Evolutionary conservation across 2,329 filamentous ascomycete genomes (phyloP).

Genomic region (Colletotrichum tanaceti): DNA sequence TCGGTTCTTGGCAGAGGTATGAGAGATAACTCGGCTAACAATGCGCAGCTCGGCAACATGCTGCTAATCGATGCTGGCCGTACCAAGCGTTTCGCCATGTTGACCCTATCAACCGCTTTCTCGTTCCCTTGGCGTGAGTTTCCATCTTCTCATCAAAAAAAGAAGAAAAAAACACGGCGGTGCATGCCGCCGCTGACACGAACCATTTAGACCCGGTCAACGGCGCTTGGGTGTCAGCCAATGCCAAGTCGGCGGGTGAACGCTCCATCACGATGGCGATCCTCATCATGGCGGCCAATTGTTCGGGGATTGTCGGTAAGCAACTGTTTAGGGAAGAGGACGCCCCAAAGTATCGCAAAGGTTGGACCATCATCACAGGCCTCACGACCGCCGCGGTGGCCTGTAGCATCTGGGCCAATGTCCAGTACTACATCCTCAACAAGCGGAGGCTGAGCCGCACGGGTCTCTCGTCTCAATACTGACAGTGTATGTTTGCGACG

Average conservation of each 20-base stretch:
- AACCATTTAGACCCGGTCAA: constrained; percentile 43
- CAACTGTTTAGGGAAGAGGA: constrained; percentile 49
- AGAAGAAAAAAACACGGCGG: background rate
- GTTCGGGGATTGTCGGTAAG: constrained; percentile 47
- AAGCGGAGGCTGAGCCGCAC: constrained; percentile 26
- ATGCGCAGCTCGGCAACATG: constrained; percentile 35
- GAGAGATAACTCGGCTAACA: constrained; percentile 5
- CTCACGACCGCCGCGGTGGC: constrained; percentile 33
- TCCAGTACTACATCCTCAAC: constrained; percentile 39
- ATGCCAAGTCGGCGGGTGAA: constrained; percentile 46
- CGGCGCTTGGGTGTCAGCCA: constrained; percentile 48
- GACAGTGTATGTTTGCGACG: background rate
- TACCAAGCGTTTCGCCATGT: constrained; percentile 45
- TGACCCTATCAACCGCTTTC: constrained; percentile 46
- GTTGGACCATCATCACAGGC: constrained; percentile 46
- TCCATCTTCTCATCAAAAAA: background rate
- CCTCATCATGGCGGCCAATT: constrained; percentile 50
- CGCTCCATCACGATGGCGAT: constrained; percentile 50
- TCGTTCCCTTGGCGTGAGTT: constrained; percentile 48
- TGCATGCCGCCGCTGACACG: constrained; percentile 20
- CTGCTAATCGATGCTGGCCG: constrained; percentile 23
- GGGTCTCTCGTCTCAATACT: constrained; percentile 32
- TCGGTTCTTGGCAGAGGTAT: constrained; percentile 1
- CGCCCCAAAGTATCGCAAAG: constrained; percentile 46
- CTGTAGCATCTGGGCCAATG: constrained; percentile 35